A percentile compares a stretch with the other conserved stretches of the same genome.
Evolutionary conservation across 352 stramenopile genomes (phyloP).

Genomic region (Pythium insidiosum): DNA sequence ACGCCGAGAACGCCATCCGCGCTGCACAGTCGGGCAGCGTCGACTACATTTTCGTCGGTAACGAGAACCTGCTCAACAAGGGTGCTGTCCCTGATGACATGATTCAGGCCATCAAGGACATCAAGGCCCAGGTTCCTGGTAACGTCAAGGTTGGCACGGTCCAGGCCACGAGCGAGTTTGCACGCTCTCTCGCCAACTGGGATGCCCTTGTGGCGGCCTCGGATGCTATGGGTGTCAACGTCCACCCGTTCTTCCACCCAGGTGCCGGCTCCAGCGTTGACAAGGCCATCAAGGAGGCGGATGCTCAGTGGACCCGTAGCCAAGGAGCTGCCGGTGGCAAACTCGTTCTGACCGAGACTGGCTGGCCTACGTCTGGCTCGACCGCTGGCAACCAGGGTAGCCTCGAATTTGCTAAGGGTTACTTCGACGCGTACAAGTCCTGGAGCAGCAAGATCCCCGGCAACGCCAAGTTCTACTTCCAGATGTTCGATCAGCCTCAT

Average conservation of each 20-base stretch:
- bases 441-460: conserved; percentile 37
- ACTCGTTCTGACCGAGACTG: conserved; percentile 49
- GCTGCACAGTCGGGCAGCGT: conserved; percentile 36
- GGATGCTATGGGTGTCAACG: conserved; percentile 66
- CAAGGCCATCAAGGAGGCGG: conserved; percentile 33
- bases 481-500: conserved; percentile 62
- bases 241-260: conserved; percentile 57
- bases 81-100: conserved; percentile 25
- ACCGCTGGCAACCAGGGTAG: conserved; percentile 33
- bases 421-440: conserved; percentile 53
- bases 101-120: conserved; percentile 36
- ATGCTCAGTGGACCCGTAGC: conserved; percentile 34
- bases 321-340: conserved; percentile 31
- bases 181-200: conserved; percentile 21
- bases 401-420: conserved; percentile 22
- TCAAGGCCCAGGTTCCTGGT: conserved; percentile 34
- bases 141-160: conserved; percentile 62
- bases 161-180: conserved; percentile 55
- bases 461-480: conserved; percentile 64
- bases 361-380: conserved; percentile 41
- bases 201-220: conserved; percentile 34
- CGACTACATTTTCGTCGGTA: conserved; percentile 54
- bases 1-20: conserved; percentile 29
- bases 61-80: conserved; percentile 45
- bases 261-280: conserved; percentile 17